Conservation (phyloP, 2,329 filamentous ascomycete genomes). For the Neonectria sp. region DNA sequence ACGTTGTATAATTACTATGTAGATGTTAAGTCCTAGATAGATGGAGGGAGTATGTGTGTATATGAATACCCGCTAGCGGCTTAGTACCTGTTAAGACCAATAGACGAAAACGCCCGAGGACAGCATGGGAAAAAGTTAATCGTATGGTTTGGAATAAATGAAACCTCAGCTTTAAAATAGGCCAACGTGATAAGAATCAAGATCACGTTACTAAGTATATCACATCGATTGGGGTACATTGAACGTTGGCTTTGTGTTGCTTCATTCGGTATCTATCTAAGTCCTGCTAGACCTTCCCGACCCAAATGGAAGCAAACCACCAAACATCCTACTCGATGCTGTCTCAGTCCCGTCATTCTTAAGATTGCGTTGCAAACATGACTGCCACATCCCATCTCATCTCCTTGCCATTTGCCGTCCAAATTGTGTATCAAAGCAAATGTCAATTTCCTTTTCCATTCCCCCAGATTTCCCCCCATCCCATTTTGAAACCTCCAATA, state of each 20-base stretch:
- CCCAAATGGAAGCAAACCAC: slow-evolving; percentile 24
- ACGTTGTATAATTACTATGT: background rate
- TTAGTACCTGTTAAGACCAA: background rate
- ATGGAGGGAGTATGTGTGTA: background rate
- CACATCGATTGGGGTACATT: background rate
- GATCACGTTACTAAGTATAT: background rate
- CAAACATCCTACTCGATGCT: slow-evolving; percentile 1
- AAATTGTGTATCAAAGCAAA: slow-evolving; percentile 12
- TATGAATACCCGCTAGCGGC: background rate
- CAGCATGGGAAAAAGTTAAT: background rate
- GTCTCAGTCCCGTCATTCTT: slow-evolving; percentile 5
- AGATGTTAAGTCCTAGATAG: background rate
- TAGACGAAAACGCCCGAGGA: background rate
- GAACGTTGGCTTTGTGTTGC: slow-evolving; percentile 14
- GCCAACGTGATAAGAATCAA: no score
- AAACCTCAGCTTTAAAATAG: background rate
- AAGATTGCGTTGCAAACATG: slow-evolving; percentile 34
- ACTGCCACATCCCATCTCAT: slow-evolving; percentile 31
- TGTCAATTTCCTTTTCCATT: slow-evolving; percentile 13
- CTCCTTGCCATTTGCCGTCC: background rate
- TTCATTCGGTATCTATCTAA: slow-evolving; percentile 35
- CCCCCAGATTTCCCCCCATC: slow-evolving; percentile 3
- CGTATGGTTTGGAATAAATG: background rate
- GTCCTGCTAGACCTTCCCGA: slow-evolving; percentile 21
- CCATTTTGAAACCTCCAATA: slow-evolving; percentile 16